Evolutionary conservation across 139 green algal genomes (phyloP).

Genomic region (Chlamydomonas asymmetrica): DNA sequence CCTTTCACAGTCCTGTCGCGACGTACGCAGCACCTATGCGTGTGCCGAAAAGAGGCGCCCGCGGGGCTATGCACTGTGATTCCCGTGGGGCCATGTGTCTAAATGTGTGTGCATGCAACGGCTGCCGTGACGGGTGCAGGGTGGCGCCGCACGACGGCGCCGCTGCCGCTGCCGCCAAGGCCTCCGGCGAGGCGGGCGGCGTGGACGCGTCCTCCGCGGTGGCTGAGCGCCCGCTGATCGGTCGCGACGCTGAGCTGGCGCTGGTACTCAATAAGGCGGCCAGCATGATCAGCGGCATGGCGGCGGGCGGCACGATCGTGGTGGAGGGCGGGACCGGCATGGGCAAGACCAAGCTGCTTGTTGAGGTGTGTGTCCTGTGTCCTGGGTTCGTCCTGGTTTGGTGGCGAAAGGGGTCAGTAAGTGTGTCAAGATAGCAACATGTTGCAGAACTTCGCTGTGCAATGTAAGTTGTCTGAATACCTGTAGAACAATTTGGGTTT

Average conservation of each 20-base stretch:
- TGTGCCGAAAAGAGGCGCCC: too few relatives aligned
- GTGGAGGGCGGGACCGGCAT: constrained; percentile 68
- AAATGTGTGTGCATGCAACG: neutral
- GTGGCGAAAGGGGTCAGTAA: too few relatives aligned
- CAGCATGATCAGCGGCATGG: constrained; percentile 43
- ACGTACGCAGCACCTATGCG: too few relatives aligned
- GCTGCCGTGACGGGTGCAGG: neutral
- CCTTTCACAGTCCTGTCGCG: too few relatives aligned
- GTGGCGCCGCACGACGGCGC: constrained; percentile 23
- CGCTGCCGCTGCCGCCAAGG: constrained; percentile 14
- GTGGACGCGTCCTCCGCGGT: too few relatives aligned
- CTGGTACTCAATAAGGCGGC: constrained; percentile 34
- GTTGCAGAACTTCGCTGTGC: too few relatives aligned
- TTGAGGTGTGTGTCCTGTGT: too few relatives aligned
- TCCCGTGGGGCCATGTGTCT: neutral
- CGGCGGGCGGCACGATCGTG: constrained; percentile 54
- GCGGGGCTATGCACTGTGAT: too few relatives aligned
- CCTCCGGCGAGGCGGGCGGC: constrained; percentile 22
- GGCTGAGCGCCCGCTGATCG: constrained; percentile 37
- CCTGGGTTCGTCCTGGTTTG: too few relatives aligned
- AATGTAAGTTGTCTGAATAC: too few relatives aligned
- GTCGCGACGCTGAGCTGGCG: constrained; percentile 46
- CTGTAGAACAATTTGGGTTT: too few relatives aligned
- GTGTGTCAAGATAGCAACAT: too few relatives aligned
- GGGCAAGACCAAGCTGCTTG: constrained; percentile 75